Evolutionary conservation across 2,329 filamentous ascomycete genomes (phyloP), one percentile per base, ranked within the genome.

Genomic region (Cyclaneusma minus): DNA sequence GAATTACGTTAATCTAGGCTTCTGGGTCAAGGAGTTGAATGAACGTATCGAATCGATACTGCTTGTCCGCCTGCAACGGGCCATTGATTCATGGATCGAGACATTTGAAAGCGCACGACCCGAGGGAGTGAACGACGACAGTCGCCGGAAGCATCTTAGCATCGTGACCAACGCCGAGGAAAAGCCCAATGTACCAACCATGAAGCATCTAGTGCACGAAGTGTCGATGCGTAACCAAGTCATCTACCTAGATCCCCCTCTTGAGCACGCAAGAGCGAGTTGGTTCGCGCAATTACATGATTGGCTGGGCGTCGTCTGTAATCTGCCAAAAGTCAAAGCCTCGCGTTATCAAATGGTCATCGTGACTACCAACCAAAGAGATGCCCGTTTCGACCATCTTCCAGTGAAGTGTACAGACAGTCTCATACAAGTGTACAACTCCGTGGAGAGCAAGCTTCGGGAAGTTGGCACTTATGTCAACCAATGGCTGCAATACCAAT

Each of bases 401-500:
- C 83, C 87, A 1, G 71, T 75, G 30, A 70, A 79, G 44, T 95
- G 87, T 50, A 81, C 84, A 12, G 68, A 76, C 24, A 69, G 79
- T 30, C 64, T 98, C 12, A 68, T 73, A 23, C 67, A 75, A 33
- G 85, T 92, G 1, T 94, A 95, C 47, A 64, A 65, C 17, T 74
- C 77, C 1, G 68, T 98, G 7, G 85, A 95, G 51, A 70, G 69
- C 37, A 92, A 89, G 52, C 57, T 98, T 4, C 62, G 65, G 10
- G 73, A 79, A 22, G 82, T 95, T 16, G 70, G 79, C 19, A 62
- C 64, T 4, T 98, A 98, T 40, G 83, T 98, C 7, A 84, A 94
- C 48, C 91, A 95, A 52, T 98, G 89, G 89, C 63, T 98, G 23
- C 89, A 94, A 42, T 98, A 95, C 54, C 89, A 98, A 52, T 95